Evolutionary conservation across 257 asterid genomes (phyloP), one percentile per base, ranked within the genome.

Genomic region (Fraxinus excelsior): DNA sequence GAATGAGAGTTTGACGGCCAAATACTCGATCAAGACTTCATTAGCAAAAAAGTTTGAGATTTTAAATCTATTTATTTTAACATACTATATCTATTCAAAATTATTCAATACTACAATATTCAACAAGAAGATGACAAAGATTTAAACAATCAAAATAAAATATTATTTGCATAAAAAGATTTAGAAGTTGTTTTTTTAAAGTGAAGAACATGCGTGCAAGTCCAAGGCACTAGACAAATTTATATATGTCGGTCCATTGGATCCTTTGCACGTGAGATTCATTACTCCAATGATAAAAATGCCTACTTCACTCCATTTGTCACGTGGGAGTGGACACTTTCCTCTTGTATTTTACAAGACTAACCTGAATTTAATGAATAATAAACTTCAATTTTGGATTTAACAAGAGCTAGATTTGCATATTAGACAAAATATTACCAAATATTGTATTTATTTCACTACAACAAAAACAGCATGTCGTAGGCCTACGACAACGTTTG

Each of bases 201-300:
- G 31, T 2, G 53, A 74, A 72, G 79, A 65, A 64, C 69, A 82
- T 79, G 84, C 78, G 76, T 72, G 72, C 56, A 49, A 84, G 66
- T 78, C 82, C 88, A 67, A 86, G 80, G 81, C 79, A 14, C 21
- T 31, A 37, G 83, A 82, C 85, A 81, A 86, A 78, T 74, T 74
- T 81, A 40, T 11, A 40, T 38, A 10, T 4, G 80, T 79, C 86
- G 70, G 84, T 49, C 74, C 90, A 84, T 88, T 80, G 92, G 92
- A 86, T 90, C 80, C 90, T 80, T 80, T 84, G 87, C 93, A 87
- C 84, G 93, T 87, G 88, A 85, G 70, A 0, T 87, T 84, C 87
- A 84, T 71, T 75, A 72, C 74, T 21, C 46, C 64, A 72, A 40
- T 62, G 38, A 44, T 23, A 12, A 31, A 14, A 42, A 49, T n/a